Conservation (phyloP, 306 rosid species). For the Cicer bijugum region DNA sequence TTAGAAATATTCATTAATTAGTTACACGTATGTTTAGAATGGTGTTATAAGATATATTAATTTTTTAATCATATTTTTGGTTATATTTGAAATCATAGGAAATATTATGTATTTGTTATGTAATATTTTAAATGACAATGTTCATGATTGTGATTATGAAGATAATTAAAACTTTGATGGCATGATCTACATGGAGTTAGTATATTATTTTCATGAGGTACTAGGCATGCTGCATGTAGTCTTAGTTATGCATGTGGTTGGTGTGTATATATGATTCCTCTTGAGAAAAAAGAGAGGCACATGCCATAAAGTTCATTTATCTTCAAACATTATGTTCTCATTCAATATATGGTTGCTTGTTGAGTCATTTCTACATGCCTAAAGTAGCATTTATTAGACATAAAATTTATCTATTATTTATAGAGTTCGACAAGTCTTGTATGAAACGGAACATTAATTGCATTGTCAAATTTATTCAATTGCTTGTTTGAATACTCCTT, state of each 20-base stretch:
- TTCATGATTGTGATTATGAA: too few relatives aligned
- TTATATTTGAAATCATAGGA: too few relatives aligned
- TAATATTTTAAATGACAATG: too few relatives aligned
- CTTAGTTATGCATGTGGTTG: constrained; percentile 6
- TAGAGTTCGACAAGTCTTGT: constrained; percentile 16
- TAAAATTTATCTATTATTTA: constrained; percentile 15
- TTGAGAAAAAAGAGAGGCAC: constrained; percentile 7
- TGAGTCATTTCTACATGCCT: constrained; percentile 34
- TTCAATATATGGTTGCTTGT: neutral
- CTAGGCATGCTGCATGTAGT: neutral
- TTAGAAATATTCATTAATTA: too few relatives aligned
- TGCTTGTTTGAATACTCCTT: neutral
- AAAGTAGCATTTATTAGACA: neutral
- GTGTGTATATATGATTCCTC: constrained; percentile 1
- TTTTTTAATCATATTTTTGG: too few relatives aligned
- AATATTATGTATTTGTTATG: too few relatives aligned
- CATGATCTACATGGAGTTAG: too few relatives aligned
- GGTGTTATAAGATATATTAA: too few relatives aligned
- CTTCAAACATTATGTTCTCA: neutral
- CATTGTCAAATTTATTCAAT: constrained; percentile 3
- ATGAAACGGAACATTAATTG: constrained; percentile 34
- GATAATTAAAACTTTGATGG: too few relatives aligned
- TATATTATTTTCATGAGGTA: too few relatives aligned
- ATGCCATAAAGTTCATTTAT: constrained; percentile 7
- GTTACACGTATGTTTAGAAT: too few relatives aligned